Base-by-base conservation (phyloP, 345 rosid species). In the Pistacia integerrima region DNA sequence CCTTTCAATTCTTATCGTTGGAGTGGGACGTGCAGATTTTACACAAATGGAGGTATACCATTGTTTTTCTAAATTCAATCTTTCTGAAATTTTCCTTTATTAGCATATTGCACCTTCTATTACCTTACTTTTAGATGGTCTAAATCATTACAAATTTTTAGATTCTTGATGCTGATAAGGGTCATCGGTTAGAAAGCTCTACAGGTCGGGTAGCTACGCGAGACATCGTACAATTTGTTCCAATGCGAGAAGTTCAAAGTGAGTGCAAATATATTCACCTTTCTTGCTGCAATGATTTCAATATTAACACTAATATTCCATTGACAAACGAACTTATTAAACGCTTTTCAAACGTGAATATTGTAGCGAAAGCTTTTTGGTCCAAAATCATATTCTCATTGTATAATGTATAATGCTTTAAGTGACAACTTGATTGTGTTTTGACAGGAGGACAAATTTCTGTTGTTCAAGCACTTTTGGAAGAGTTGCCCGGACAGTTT, bases 401-500 rank as follows among this genome's bases (percentile, higher is more conserved):
- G 4, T 25, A 33, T 63, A 9, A 41, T 41, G 46, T 68, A 5
- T 48, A 8, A 49, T 30, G 52, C 6, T 3, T 28, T 4, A 28
- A 30, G 9, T 67, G 36, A 80, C 4, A 10, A 8, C 17, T 20
- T 18, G 14, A 1, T 44, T 44, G 18, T 46, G 10, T 62, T 74
- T 4, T 60, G 35, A 70, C 82, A 92, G 97, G 93, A 78, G 94
- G 96, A 64, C 85, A 64, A 74, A 74, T 90, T 8, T 89, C 97
- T 12, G 85, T 86, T 30, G 95, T 94, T 36, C 95, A 94, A 70
- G 88, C 91, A 52, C 94, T 93, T 36, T 66, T 94, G 62, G 98
- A 90, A 83, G 97, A 91, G 85, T 84, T 93, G 75, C 98, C 98
- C 2, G 89, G 90, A 36, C 98, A 94, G 85, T 93, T 94, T 80